phyloP scores from a whole-genome alignment of 2,329 filamentous ascomycete genomes.

The Pseudogymnoascus pannorum region DNA sequence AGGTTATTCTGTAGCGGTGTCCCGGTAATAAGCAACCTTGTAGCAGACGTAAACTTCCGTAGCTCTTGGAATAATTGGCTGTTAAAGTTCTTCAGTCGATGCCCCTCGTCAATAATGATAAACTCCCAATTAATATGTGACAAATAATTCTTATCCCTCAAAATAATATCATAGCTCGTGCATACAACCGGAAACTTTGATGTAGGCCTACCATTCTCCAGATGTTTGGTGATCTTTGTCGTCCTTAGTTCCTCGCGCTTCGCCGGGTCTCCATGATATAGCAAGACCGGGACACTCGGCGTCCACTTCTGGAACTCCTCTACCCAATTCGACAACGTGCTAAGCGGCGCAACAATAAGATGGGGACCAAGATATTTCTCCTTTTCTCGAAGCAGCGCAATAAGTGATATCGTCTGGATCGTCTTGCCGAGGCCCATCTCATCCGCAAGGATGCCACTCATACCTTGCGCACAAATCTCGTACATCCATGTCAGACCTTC shows the following conservation, averaged over 20 bases:
- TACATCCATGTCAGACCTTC: constrained; percentile 94
- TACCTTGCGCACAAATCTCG: constrained; percentile 52
- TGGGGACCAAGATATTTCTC: constrained; percentile 80
- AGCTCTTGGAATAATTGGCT: constrained; percentile 85
- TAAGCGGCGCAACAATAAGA: constrained; percentile 81
- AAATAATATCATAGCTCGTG: constrained; percentile 93
- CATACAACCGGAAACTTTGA: constrained; percentile 82
- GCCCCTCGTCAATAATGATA: constrained; percentile 96
- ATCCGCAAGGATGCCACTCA: constrained; percentile 54
- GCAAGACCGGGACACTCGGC: constrained; percentile 75
- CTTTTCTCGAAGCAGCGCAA: constrained; percentile 77
- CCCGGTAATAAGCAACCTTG: constrained; percentile 85
- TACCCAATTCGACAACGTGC: constrained; percentile 92
- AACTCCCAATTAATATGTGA: constrained; percentile 90
- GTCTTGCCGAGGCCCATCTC: constrained; percentile 57
- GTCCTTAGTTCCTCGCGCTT: constrained; percentile 70
- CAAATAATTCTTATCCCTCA: constrained; percentile 77
- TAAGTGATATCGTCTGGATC: constrained; percentile 43
- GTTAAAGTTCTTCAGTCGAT: constrained; percentile 95
- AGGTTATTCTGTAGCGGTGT: constrained; percentile 95
- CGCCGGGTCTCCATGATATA: constrained; percentile 81
- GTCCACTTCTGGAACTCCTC: constrained; percentile 90
- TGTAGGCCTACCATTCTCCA: constrained; percentile 51
- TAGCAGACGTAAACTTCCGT: constrained; percentile 81
- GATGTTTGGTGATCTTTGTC: constrained; percentile 61